Evolutionary conservation across 768 basidiomycete genomes (phyloP).

Genomic region (Leccinum disarticulatum): DNA sequence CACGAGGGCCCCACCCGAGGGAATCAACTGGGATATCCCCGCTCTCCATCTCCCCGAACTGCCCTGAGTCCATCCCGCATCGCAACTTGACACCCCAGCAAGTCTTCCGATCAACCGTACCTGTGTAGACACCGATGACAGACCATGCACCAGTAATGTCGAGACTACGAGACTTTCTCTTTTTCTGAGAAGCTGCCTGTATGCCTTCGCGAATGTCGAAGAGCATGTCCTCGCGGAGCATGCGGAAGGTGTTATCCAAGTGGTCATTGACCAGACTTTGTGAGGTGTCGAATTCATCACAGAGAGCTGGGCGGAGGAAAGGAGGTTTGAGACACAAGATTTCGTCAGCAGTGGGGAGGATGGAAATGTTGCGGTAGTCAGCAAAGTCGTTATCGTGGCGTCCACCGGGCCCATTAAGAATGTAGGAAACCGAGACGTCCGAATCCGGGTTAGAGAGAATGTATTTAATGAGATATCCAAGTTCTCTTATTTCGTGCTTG

Average conservation of each 20-base stretch:
- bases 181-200: constrained; percentile 38
- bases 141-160: constrained; percentile 33
- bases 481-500: constrained; percentile 27
- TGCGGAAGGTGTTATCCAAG: constrained; percentile 64
- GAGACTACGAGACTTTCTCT: constrained; percentile 37
- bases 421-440: constrained; percentile 14
- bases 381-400: constrained; percentile 68
- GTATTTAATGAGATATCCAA: constrained; percentile 42
- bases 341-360: constrained; percentile 64
- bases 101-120: constrained; percentile 17
- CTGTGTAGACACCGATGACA: constrained; percentile 38
- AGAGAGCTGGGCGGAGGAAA: constrained; percentile 46
- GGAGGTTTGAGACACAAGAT: constrained; percentile 43
- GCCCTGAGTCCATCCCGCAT: constrained; percentile 35
- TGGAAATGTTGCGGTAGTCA: constrained; percentile 56
- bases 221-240: constrained; percentile 64
- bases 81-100: constrained; percentile 44
- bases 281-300: constrained; percentile 16
- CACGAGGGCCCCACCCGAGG: constrained; percentile 31
- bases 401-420: constrained; percentile 48
- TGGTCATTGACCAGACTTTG: constrained; percentile 41
- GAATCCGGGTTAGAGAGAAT: constrained; percentile 27
- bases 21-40: constrained; percentile 35
- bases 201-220: constrained; percentile 56
- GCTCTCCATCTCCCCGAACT: constrained; percentile 30